A percentile compares a stretch with the other conserved stretches of the same genome.
These are phyloP conservation scores for Parastagonospora avenae DNA, from an alignment of 2,329 filamentous ascomycete genomes.

Conservation along the genomic window DNA sequence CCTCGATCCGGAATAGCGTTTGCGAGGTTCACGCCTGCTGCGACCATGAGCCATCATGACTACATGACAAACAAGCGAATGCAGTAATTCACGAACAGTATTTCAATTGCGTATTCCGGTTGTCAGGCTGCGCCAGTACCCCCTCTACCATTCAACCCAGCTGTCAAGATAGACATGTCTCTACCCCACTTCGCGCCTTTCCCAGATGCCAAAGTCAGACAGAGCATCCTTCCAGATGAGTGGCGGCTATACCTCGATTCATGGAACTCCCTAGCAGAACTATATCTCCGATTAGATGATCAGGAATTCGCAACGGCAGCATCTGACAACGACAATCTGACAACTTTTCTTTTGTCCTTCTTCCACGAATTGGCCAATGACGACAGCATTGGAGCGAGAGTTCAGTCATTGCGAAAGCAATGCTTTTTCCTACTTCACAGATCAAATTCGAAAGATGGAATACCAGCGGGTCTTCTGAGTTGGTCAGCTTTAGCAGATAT, in stretches of 20 bases:
- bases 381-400: slow-evolving; percentile 43
- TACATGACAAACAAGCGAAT: slow-evolving; percentile 17
- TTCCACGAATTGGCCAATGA: slow-evolving; percentile 58
- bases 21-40: slow-evolving; percentile 6
- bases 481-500: slow-evolving; percentile 74
- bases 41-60: slow-evolving; percentile 33
- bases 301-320: slow-evolving; percentile 60
- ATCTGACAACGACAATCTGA: slow-evolving; percentile 63
- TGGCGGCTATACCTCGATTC: slow-evolving; percentile 79
- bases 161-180: slow-evolving; percentile 31
- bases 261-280: slow-evolving; percentile 72
- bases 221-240: slow-evolving; percentile 69
- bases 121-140: not conserved
- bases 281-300: slow-evolving; percentile 66
- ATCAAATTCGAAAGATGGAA: slow-evolving; percentile 56
- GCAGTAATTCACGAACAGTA: not conserved
- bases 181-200: slow-evolving; percentile 79
- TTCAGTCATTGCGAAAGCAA: slow-evolving; percentile 62
- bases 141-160: not conserved
- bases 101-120: not conserved
- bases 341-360: slow-evolving; percentile 70
- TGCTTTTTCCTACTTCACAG: slow-evolving; percentile 69
- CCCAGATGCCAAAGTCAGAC: slow-evolving; percentile 70
- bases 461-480: slow-evolving; percentile 58
- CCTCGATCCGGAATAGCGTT: slow-evolving; percentile 23